Percentiles rank a stretch among this genome's conserved stretches.
Evolutionary conservation across 306 rosid species (phyloP).

Genomic region (Cyamopsis tetragonoloba): DNA sequence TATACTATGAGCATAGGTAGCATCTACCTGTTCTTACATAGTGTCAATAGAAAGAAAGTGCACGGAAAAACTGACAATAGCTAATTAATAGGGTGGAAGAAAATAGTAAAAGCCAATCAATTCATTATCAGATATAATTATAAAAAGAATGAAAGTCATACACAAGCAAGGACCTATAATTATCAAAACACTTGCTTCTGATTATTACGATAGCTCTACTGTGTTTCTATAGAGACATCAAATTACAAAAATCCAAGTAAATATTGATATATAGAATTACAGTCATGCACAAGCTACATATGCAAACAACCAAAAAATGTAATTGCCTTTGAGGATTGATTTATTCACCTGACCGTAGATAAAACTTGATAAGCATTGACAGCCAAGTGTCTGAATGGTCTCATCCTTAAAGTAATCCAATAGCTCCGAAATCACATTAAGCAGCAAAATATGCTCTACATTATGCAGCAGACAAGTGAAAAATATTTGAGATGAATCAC

Average conservation of each 20-base stretch:
- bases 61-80: background rate
- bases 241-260: background rate
- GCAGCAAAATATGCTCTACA: conserved; percentile 84
- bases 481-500: background rate
- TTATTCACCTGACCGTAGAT: conserved; percentile 70
- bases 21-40: conserved; percentile 61
- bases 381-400: conserved; percentile 63
- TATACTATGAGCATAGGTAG: conserved; percentile 72
- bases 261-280: background rate
- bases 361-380: conserved; percentile 81
- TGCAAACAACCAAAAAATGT: background rate
- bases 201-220: background rate
- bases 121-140: background rate
- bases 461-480: conserved; percentile 1
- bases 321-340: background rate
- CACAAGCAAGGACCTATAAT: background rate
- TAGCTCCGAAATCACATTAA: conserved; percentile 73
- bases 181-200: background rate
- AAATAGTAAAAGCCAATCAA: background rate
- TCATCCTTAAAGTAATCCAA: conserved; percentile 74
- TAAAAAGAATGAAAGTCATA: background rate
- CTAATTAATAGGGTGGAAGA: background rate
- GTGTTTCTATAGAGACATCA: background rate
- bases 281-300: background rate
- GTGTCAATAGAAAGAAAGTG: conserved; percentile 20